Conservation (phyloP, 331 rosid species). For the Cucumis variabilis region DNA sequence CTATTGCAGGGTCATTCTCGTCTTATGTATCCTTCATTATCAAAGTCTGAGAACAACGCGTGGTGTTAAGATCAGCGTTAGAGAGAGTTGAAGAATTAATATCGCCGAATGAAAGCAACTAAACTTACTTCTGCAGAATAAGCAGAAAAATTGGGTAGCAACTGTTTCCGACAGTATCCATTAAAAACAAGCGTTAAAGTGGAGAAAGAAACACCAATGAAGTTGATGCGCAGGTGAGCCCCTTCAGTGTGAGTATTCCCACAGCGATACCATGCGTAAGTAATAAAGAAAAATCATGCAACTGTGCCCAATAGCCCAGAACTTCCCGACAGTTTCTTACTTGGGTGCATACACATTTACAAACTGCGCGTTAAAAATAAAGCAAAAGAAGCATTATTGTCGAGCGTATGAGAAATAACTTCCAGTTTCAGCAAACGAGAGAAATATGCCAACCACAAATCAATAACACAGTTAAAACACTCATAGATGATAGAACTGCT, state of each 20-base stretch:
- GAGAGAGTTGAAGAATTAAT: neutral
- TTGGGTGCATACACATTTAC: slow-evolving; percentile 77
- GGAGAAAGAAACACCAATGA: slow-evolving; percentile 69
- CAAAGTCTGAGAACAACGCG: slow-evolving; percentile 60
- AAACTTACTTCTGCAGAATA: slow-evolving; percentile 84
- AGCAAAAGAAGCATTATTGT: neutral
- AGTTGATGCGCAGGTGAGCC: slow-evolving; percentile 62
- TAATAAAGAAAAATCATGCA: slow-evolving; percentile 84
- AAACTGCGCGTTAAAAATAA: slow-evolving; percentile 57
- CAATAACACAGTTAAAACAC: no score
- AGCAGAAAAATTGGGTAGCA: slow-evolving; percentile 76
- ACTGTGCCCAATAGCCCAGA: slow-evolving; percentile 88
- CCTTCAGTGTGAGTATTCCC: slow-evolving; percentile 87
- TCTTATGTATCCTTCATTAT: slow-evolving; percentile 85
- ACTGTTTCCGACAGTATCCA: slow-evolving; percentile 91
- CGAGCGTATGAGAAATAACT: no score
- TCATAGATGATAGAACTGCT: no score
- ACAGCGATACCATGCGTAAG: slow-evolving; percentile 95
- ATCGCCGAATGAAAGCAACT: neutral
- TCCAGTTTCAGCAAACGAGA: no score
- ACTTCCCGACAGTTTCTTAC: slow-evolving; percentile 88
- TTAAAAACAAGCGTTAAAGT: slow-evolving; percentile 84
- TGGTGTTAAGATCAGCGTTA: slow-evolving; percentile 10
- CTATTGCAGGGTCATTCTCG: slow-evolving; percentile 57
- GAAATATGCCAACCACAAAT: no score